phyloP scores from a whole-genome alignment of 306 rosid species.

The Vicia faba region DNA sequence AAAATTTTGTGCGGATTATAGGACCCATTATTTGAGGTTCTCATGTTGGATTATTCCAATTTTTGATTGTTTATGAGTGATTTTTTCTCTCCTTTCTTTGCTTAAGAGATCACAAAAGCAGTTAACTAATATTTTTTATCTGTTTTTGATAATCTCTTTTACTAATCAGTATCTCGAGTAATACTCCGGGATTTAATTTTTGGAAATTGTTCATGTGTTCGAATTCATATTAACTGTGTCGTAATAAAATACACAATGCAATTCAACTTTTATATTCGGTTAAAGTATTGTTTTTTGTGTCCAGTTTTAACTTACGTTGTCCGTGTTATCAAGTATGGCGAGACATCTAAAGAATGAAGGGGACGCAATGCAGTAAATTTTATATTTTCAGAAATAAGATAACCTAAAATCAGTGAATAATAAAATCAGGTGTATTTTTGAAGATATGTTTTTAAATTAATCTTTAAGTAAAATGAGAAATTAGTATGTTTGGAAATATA shows the following conservation, averaged over 20 bases:
- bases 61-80: neutral
- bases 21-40: slow-evolving; percentile 37
- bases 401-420: too few relatives aligned
- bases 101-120: neutral
- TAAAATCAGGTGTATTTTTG: too few relatives aligned
- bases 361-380: too few relatives aligned
- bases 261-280: neutral
- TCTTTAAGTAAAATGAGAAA: too few relatives aligned
- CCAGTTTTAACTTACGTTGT: too few relatives aligned
- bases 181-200: neutral
- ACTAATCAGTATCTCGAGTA: slow-evolving; percentile 2
- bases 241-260: neutral
- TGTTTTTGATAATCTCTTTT: slow-evolving; percentile 10
- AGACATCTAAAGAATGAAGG: too few relatives aligned
- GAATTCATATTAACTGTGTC: neutral
- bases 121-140: neutral
- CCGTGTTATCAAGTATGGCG: too few relatives aligned
- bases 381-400: too few relatives aligned
- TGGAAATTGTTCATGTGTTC: neutral
- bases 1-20: slow-evolving; percentile 37
- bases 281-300: too few relatives aligned
- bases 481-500: too few relatives aligned
- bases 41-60: neutral
- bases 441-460: too few relatives aligned
- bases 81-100: slow-evolving; percentile 9